Base-by-base conservation (phyloP, 208 protist species). In the Strigomonas galati region DNA sequence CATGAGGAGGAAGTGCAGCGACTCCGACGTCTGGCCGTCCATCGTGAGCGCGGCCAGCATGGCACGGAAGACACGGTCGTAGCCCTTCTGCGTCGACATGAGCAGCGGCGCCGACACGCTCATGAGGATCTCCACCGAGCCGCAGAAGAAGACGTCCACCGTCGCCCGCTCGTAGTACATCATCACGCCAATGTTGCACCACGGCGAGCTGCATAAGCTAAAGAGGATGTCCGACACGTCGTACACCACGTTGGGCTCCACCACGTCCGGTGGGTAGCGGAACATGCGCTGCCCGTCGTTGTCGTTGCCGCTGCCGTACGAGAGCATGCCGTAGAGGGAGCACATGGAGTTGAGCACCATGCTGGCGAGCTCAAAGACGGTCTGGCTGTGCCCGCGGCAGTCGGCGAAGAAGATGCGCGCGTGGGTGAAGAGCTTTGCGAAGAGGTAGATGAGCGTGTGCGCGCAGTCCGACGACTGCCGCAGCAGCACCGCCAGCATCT, bases 141-240 rank as follows among this genome's bases (percentile, higher is more conserved):
- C 76, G 37, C 58, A 76, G 69, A 92, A 87, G 27, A 86, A 79
- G 35, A 65, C 69, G 67, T 85, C 76, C 21, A 86, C 71, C 9
- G 79, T 67, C 65, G 67, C 67, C 0, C 82, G 76, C 52, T 93
- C 81, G 67, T 93, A 95, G 55, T 82, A 76, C 35, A 91, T 62
- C 9, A 91, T 58, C 43, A 95, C 80, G 23, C 90, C 90, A 7
- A 93, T 59, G 56, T 93, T 92, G 65, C 82, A 84, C 87, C 90
- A 95, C 65, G 78, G 30, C 28, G 71, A 76, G 30, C 52, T 67
- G 78, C 88, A 89, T 48, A 93, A 60, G 26, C 71, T 78, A 64
- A 80, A 69, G 26, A 93, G 72, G 51, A 91, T 74, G 49, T 85
- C 76, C 0, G 82, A 72, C 53, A 87, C 61, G 73, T 89, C 74